Evolutionary conservation across 1,284 basidiomycete species (phyloP).

Genomic region (Xerocomus minutiporus): DNA sequence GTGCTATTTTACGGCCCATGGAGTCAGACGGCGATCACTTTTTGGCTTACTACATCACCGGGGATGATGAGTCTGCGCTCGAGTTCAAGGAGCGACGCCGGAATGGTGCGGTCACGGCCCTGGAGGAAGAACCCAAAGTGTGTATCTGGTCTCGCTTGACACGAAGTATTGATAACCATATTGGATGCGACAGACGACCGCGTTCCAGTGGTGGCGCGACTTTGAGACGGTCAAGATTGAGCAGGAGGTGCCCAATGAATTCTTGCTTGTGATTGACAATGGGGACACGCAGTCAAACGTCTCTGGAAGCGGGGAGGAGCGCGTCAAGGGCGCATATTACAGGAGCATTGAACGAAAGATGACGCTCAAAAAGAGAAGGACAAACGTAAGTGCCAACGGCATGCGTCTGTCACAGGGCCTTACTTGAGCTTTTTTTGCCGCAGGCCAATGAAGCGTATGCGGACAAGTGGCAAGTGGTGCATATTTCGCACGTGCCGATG

Average conservation of each 20-base stretch:
- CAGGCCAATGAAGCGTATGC: conserved; percentile 61
- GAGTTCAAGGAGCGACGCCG: conserved; percentile 51
- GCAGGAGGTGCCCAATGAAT: conserved; percentile 79
- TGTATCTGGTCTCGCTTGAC: not conserved
- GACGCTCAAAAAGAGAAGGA: conserved; percentile 79
- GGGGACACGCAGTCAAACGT: conserved; percentile 38
- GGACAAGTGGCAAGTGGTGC: conserved; percentile 76
- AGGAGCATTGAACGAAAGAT: conserved; percentile 85
- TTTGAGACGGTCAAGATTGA: conserved; percentile 82
- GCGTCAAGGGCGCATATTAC: conserved; percentile 73
- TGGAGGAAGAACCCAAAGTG: conserved; percentile 48
- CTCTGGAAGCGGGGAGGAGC: conserved; percentile 17
- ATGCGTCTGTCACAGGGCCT: not conserved
- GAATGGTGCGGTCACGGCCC: conserved; percentile 38
- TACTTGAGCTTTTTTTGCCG: conserved; percentile 2
- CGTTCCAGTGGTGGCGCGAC: conserved; percentile 73
- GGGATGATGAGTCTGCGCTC: conserved; percentile 68
- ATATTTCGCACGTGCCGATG: conserved; percentile 53
- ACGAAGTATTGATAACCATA: not conserved
- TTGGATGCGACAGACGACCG: conserved; percentile 46
- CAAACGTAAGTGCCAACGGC: conserved; percentile 50
- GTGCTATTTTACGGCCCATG: conserved; percentile 83
- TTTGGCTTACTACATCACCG: conserved; percentile 84
- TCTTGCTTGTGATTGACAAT: conserved; percentile 71
- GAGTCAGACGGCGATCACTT: conserved; percentile 83